These are phyloP conservation scores for Pseudonectria buxi DNA, from an alignment of 2,329 filamentous ascomycete species.

Conservation along the genomic window DNA sequence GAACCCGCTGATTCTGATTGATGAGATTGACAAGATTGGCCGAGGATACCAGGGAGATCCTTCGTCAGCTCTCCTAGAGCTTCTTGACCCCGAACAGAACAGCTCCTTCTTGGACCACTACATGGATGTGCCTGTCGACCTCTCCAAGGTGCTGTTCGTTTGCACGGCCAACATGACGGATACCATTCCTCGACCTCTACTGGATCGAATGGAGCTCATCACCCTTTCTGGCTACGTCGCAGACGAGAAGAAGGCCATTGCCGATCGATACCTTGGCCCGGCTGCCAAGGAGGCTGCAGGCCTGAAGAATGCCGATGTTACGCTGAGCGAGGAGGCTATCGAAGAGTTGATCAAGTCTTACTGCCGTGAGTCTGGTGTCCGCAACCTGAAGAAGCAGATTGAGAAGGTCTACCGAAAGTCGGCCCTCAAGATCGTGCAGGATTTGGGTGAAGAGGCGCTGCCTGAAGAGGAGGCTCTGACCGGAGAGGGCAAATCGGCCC, in stretches of 20 bases:
- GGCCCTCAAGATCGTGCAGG: conserved; percentile 92
- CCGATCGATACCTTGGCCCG: conserved; percentile 84
- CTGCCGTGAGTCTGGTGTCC: conserved; percentile 92
- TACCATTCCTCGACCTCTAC: conserved; percentile 85
- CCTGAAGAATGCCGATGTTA: conserved; percentile 83
- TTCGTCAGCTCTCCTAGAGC: conserved; percentile 83
- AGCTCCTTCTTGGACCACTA: conserved; percentile 97
- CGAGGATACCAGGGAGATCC: conserved; percentile 95
- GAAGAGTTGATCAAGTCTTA: conserved; percentile 98
- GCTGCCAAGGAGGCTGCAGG: conserved; percentile 92
- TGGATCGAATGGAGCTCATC: conserved; percentile 98
- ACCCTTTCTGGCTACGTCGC: conserved; percentile 92
- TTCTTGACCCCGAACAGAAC: conserved; percentile 96
- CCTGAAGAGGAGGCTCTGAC: conserved; percentile 78
- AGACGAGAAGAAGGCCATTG: conserved; percentile 98
- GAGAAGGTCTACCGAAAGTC: conserved; percentile 98
- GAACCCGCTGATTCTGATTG: conserved; percentile 92
- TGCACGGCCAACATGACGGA: conserved; percentile 99
- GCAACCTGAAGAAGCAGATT: conserved; percentile 98
- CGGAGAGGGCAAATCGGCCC: conserved; percentile 73
- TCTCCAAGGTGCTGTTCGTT: conserved; percentile 96
- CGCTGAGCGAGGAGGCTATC: conserved; percentile 78
- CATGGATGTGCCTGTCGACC: conserved; percentile 94
- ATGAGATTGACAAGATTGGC: conserved; percentile 97
- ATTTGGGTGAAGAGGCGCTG: conserved; percentile 78